Base-by-base conservation (phyloP, 2,329 filamentous ascomycete genomes). In the Alternaria viburni region DNA sequence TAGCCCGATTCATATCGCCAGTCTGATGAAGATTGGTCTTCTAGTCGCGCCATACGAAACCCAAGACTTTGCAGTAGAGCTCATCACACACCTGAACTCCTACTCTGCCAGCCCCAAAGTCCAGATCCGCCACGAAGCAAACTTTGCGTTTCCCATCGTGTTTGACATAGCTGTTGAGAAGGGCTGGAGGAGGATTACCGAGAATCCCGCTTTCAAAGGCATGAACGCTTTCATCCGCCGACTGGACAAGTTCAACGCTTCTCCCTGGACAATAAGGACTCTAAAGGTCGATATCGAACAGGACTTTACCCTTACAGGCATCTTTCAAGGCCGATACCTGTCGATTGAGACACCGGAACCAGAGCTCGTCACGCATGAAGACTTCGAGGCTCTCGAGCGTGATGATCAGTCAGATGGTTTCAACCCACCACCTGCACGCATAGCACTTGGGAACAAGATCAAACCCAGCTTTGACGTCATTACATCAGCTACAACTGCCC, bases 41-140 rank as follows among this genome's bases (percentile, higher is more conserved):
- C 80, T 81, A 57, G 71, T 81, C 1, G 80, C 81, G 5, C 80
- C 79, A 8, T 78, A 78, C 19, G 70, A 79, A 21, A 74, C 75
- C 0, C 77, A 81, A 55, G 70, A 74, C 0, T 84, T 83, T 59
- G 76, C 79, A 1, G 55, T 77, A 5, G 67, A 76, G 13, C 74
- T 85, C 9, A 79, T 82, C 54, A 79, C 79, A 21, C 76, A 80
- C 51, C 77, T 85, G 15, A 78, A 82, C 3, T 77, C 81, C 1
- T 79, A 83, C 17, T 81, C 80, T 0, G 79, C 83, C 5, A 85
- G 83, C 32, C 81, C 83, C 5, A 86, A 86, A 64, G 81, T 86
- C 1, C 81, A 83, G 30, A 81, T 86, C n/a, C 79, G 85, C 8
- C 84, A 86, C 61, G 85, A 86, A 70, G 83, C 85, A 2, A 84